Conservation (phyloP, 2,329 filamentous ascomycete genomes). For the Samsoniella hepiali region DNA sequence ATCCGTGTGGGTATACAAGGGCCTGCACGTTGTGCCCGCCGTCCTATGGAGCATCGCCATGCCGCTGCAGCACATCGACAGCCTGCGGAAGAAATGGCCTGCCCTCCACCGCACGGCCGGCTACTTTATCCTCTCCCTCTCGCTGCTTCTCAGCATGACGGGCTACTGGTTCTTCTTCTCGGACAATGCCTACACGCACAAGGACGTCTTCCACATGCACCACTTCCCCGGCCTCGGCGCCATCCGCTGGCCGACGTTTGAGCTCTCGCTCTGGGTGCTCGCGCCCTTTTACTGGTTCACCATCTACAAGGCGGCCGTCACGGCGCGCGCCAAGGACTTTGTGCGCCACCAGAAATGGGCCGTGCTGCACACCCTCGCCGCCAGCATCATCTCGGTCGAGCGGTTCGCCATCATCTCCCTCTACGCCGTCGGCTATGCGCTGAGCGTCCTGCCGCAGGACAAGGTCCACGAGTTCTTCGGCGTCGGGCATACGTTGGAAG, state of each 20-base stretch:
- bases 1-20: not conserved
- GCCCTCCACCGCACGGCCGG: not conserved
- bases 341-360: conserved; percentile 11
- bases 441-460: not conserved
- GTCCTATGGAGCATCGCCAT: conserved; percentile 13
- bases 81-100: conserved; percentile 2
- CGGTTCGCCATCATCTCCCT: not conserved
- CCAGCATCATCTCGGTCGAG: not conserved
- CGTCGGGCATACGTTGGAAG: not conserved
- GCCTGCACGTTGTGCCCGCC: not conserved
- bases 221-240: not conserved
- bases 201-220: conserved; percentile 6
- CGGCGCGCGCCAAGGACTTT: conserved; percentile 1
- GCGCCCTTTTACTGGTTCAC: conserved; percentile 5
- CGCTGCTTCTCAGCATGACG: conserved; percentile 5
- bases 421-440: not conserved
- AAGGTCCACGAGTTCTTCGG: conserved; percentile 2
- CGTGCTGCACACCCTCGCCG: conserved; percentile 8
- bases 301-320: conserved; percentile 7
- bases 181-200: conserved; percentile 1
- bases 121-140: conserved; percentile 8
- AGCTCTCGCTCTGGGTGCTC: not conserved
- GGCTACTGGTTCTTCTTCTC: conserved; percentile 6
- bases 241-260: conserved; percentile 13
- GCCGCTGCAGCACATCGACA: conserved; percentile 14